Conservation (phyloP, 1,284 basidiomycete species). For the Tilletia caries region DNA sequence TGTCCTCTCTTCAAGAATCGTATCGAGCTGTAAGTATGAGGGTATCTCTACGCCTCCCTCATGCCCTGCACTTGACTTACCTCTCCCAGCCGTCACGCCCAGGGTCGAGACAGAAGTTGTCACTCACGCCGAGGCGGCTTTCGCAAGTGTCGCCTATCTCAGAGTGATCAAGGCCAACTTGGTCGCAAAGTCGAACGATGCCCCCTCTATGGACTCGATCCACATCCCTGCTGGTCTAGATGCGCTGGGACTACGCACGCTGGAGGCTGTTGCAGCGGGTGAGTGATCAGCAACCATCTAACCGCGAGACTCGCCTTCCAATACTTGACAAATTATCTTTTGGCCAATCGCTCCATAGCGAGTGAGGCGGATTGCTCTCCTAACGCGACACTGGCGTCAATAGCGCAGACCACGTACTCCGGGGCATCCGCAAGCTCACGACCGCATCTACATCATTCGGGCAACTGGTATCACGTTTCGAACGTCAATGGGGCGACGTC, state of each 20-base stretch:
- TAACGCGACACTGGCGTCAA: too few relatives aligned
- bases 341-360: too few relatives aligned
- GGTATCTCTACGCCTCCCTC: not conserved
- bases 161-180: conserved; percentile 31
- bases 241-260: conserved; percentile 22
- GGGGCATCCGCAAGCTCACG: too few relatives aligned
- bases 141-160: conserved; percentile 49
- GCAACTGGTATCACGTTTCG: not conserved
- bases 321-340: too few relatives aligned
- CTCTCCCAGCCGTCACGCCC: conserved; percentile 1
- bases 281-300: not conserved
- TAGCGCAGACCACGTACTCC: too few relatives aligned
- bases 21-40: conserved; percentile 66
- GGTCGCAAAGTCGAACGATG: conserved; percentile 26
- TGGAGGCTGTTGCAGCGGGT: conserved; percentile 22
- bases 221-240: conserved; percentile 29
- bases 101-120: conserved; percentile 34
- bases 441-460: not conserved
- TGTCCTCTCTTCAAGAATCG: conserved; percentile 79
- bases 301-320: too few relatives aligned
- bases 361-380: too few relatives aligned
- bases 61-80: not conserved
- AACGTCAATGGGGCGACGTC: not conserved
- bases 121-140: conserved; percentile 39
- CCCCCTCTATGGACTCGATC: conserved; percentile 16